These are phyloP conservation scores for Pyrenula massariospora DNA, from an alignment of 495 filamentous ascomycete species.

Conservation along the genomic window DNA sequence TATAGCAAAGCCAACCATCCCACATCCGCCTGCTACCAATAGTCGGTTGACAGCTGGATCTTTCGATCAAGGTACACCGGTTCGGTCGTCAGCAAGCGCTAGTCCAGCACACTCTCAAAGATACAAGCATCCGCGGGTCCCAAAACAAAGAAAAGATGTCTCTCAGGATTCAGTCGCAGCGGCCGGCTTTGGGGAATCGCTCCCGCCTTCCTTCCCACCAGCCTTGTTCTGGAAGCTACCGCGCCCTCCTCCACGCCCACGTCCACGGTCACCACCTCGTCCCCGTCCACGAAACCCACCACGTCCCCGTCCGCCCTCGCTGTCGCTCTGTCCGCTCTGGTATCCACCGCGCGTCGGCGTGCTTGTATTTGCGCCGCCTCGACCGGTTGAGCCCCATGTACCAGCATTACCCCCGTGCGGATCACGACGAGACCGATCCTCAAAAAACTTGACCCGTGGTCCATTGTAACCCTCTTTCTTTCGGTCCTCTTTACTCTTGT, in stretches of 20 bases:
- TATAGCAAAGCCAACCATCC: no score
- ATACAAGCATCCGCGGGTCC: no score
- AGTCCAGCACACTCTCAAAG: no score
- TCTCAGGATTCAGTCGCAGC: constrained; percentile 35
- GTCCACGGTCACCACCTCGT: constrained; percentile 37
- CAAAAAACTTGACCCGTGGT: constrained; percentile 71
- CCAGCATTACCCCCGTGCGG: constrained; percentile 47
- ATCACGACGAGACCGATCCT: constrained; percentile 40
- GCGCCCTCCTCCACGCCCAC: constrained; percentile 36
- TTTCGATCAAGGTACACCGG: no score
- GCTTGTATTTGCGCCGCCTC: constrained; percentile 40
- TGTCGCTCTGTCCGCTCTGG: constrained; percentile 72
- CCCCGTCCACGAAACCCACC: constrained; percentile 40
- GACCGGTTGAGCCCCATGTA: constrained; percentile 58
- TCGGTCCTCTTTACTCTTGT: constrained; percentile 54
- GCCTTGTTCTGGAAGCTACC: constrained; percentile 35
- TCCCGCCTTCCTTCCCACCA: background rate
- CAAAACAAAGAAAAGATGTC: constrained; percentile 7
- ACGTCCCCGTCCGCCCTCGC: constrained; percentile 53
- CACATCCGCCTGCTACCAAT: no score
- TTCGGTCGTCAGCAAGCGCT: no score
- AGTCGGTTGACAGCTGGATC: no score
- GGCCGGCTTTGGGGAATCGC: constrained; percentile 31
- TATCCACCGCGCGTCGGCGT: constrained; percentile 51
- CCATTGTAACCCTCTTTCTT: constrained; percentile 54